Evolutionary conservation across 2,329 filamentous ascomycete species (phyloP).

Genomic region (Stagonosporopsis chrysanthemi): DNA sequence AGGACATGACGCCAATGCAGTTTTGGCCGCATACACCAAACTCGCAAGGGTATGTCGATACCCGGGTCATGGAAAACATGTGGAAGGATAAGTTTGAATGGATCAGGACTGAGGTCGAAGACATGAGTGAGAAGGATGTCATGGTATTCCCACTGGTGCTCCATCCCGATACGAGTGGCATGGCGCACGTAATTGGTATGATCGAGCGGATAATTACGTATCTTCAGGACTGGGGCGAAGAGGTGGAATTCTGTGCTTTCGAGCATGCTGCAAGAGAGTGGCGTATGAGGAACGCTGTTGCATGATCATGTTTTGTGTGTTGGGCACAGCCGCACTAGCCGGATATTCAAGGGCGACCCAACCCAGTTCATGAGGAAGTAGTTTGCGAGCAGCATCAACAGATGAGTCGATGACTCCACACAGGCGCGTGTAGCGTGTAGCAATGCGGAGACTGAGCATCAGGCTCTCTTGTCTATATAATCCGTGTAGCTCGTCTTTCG

Average conservation of each 20-base stretch:
- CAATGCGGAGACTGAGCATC: neutral
- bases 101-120: constrained; percentile 52
- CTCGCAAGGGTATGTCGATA: constrained; percentile 65
- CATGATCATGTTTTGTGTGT: neutral
- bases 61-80: constrained; percentile 64
- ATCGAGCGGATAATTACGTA: constrained; percentile 60
- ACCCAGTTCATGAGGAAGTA: constrained; percentile 4
- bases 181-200: constrained; percentile 68
- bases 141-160: constrained; percentile 62
- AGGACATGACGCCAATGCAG: constrained; percentile 61
- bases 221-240: constrained; percentile 56
- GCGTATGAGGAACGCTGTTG: constrained; percentile 34
- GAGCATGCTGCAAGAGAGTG: constrained; percentile 54
- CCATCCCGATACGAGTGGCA: constrained; percentile 66
- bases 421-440: constrained; percentile 8
- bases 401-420: neutral
- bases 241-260: constrained; percentile 57
- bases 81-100: constrained; percentile 68
- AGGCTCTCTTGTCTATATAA: neutral
- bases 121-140: constrained; percentile 43
- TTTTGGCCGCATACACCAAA: constrained; percentile 59
- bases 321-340: neutral
- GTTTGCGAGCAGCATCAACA: constrained; percentile 5
- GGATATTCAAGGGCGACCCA: constrained; percentile 9
- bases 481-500: neutral